Evolutionary conservation across 1,284 basidiomycete species (phyloP).

Genomic region (Ustilago shanxiensis): DNA sequence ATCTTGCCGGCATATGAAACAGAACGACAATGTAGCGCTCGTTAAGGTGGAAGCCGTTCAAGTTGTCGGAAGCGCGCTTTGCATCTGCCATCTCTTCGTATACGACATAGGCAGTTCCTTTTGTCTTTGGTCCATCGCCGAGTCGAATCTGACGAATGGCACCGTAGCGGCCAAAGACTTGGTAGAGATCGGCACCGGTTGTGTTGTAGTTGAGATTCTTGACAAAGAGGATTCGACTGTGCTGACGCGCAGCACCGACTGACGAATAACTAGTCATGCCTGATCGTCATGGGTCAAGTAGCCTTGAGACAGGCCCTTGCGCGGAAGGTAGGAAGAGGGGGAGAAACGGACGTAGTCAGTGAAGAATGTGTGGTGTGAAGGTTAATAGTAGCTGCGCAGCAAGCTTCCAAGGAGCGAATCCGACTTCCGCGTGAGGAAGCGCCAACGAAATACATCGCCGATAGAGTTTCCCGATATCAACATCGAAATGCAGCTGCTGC

Average conservation of each 20-base stretch:
- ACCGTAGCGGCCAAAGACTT: conserved; percentile 97
- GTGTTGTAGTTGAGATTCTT: conserved; percentile 93
- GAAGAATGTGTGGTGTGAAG: neutral
- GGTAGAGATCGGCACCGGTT: conserved; percentile 89
- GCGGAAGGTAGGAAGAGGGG: neutral
- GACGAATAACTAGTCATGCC: conserved; percentile 37
- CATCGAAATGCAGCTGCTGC: neutral
- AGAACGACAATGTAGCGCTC: conserved; percentile 94
- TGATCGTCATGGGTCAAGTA: conserved; percentile 13
- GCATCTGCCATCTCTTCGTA: conserved; percentile 72
- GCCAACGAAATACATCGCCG: neutral
- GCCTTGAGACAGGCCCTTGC: neutral
- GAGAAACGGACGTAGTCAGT: neutral
- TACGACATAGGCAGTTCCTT: conserved; percentile 91
- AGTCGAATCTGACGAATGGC: conserved; percentile 94
- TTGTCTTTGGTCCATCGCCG: conserved; percentile 89
- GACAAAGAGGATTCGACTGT: conserved; percentile 67
- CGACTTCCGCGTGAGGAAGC: conserved; percentile 4
- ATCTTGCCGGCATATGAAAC: conserved; percentile 96
- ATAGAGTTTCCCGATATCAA: neutral
- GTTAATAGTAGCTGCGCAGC: neutral
- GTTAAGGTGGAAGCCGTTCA: conserved; percentile 98
- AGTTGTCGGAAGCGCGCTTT: conserved; percentile 93
- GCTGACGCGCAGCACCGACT: conserved; percentile 48
- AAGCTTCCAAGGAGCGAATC: neutral